These are phyloP conservation scores for Colletotrichum falcatum DNA, from an alignment of 2,329 filamentous ascomycete species.

Conservation along the genomic window DNA sequence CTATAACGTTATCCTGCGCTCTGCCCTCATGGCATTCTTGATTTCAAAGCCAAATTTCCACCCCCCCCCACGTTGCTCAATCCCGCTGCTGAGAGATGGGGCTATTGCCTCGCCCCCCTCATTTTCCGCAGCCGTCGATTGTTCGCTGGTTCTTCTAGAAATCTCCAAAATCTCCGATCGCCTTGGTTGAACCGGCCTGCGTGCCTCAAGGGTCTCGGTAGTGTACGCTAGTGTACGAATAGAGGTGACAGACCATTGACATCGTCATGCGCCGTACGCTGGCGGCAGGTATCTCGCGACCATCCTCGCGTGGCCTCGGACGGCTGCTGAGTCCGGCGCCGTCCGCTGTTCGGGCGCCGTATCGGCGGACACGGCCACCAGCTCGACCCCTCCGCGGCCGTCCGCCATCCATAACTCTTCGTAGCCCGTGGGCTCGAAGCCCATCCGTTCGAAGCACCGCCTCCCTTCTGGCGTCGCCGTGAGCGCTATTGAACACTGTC, in stretches of 20 bases:
- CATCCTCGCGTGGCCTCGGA: constrained; percentile 37
- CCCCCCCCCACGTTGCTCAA: constrained; percentile 4
- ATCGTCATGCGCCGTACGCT: not conserved
- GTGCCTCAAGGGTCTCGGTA: not conserved
- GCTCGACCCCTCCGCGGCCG: not conserved
- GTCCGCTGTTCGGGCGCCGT: not conserved
- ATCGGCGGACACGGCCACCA: constrained; percentile 24
- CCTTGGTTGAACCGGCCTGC: not conserved
- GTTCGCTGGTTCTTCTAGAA: constrained; percentile 16
- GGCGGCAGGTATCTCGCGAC: constrained; percentile 10
- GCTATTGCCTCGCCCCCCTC: not conserved
- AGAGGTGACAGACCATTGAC: not conserved
- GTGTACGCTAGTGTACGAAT: not conserved
- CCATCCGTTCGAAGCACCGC: constrained; percentile 46
- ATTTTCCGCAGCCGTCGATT: constrained; percentile 8
- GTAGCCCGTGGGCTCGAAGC: constrained; percentile 48
- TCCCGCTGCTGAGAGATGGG: constrained; percentile 12
- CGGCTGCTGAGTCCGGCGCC: not conserved
- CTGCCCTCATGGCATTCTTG: constrained; percentile 21
- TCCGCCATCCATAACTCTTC: constrained; percentile 44
- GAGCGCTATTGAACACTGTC: constrained; percentile 43
- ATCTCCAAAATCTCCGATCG: constrained; percentile 15
- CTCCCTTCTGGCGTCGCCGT: constrained; percentile 47
- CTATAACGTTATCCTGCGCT: not conserved
- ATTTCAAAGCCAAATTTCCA: constrained; percentile 40